Conservation (phyloP, 495 filamentous ascomycete species). For the Neurospora cerealis region DNA sequence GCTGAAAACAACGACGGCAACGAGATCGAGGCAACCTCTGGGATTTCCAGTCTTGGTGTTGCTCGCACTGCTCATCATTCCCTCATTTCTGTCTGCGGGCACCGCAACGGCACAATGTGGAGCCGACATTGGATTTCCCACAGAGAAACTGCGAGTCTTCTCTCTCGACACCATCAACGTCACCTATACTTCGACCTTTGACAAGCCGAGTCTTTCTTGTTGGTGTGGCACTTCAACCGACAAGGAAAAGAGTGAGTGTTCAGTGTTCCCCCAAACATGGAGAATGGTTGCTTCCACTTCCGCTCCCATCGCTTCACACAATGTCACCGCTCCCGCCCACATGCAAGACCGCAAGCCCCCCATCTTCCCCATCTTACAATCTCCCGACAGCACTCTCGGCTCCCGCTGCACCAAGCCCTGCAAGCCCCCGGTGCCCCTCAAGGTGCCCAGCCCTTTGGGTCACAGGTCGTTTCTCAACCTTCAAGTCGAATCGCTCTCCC, state of each 20-base stretch:
- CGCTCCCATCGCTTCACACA: not conserved
- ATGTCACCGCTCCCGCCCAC: not conserved
- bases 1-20: slow-evolving; percentile 2
- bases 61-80: slow-evolving; percentile 8
- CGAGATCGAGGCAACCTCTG: not conserved
- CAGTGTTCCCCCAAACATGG: not conserved
- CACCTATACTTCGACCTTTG: slow-evolving; percentile 16
- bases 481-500: not conserved
- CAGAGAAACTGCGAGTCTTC: slow-evolving; percentile 3
- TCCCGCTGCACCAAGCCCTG: not conserved
- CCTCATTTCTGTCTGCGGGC: slow-evolving; percentile 9
- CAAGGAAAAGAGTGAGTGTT: not conserved
- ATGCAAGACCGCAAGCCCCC: not conserved
- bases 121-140: slow-evolving; percentile 11
- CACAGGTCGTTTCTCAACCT: not conserved
- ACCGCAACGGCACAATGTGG: slow-evolving; percentile 9
- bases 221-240: slow-evolving; percentile 12
- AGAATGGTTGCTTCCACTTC: not conserved
- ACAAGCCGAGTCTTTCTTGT: slow-evolving; percentile 13
- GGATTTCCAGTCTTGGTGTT: not conserved
- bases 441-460: not conserved
- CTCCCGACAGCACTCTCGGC: not conserved
- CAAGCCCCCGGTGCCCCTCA: not conserved
- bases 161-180: slow-evolving; percentile 17
- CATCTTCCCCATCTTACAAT: not conserved